Evolutionary conservation across 768 basidiomycete species (phyloP).

Genomic region (Tricholoma flavovirens): DNA sequence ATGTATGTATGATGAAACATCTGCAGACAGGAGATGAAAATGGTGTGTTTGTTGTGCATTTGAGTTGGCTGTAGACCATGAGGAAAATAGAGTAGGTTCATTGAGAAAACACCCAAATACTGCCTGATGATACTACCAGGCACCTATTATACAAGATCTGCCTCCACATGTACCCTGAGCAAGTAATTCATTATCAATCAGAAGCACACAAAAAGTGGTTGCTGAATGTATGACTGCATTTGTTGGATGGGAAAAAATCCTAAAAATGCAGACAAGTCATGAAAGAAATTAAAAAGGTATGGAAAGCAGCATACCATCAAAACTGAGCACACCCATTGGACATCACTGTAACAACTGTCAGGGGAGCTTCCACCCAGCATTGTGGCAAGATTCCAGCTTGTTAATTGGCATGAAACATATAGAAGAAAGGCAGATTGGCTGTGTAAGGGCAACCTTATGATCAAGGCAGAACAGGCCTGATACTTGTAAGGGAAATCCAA

Average conservation of each 20-base stretch:
- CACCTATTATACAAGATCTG: neutral
- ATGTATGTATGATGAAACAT: neutral
- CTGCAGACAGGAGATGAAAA: neutral
- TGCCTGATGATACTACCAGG: neutral
- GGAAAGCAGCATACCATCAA: neutral
- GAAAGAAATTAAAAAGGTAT: neutral
- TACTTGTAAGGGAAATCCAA: no score
- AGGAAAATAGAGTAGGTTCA: neutral
- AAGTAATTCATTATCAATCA: neutral
- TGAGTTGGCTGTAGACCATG: neutral
- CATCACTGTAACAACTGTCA: neutral
- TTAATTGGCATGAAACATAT: neutral
- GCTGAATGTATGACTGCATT: neutral
- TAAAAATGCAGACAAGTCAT: neutral
- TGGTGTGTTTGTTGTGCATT: neutral
- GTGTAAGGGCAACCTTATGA: no score
- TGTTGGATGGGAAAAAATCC: neutral
- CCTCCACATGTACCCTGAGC: neutral
- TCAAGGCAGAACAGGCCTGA: no score
- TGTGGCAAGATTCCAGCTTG: neutral
- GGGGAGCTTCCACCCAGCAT: neutral
- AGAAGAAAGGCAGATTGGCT: neutral
- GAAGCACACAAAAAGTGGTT: neutral
- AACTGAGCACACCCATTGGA: neutral
- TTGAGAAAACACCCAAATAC: neutral